phyloP scores from a whole-genome alignment of 2,329 filamentous ascomycete species.

The Colletotrichum brevisporum region DNA sequence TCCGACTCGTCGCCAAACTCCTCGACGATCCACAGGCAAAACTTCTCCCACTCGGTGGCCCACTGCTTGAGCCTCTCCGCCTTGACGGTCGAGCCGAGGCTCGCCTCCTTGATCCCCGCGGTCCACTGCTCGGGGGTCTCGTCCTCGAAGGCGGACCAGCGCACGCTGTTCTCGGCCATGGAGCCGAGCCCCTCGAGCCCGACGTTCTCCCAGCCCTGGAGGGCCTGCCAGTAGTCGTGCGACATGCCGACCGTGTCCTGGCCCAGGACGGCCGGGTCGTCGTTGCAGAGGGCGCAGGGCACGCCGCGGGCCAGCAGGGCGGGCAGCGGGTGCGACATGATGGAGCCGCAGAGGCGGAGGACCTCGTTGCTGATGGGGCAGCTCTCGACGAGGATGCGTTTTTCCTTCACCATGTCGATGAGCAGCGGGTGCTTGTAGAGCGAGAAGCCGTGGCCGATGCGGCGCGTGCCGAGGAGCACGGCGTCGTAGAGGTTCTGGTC shows the following conservation, averaged over 20 bases:
- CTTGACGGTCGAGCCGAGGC: slow-evolving; percentile 76
- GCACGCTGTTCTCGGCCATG: slow-evolving; percentile 86
- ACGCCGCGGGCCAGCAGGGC: slow-evolving; percentile 84
- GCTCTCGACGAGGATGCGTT: slow-evolving; percentile 83
- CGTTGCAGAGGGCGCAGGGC: slow-evolving; percentile 82
- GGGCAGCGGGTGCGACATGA: slow-evolving; percentile 81
- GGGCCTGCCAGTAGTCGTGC: slow-evolving; percentile 88
- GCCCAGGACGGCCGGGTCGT: slow-evolving; percentile 84
- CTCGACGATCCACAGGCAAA: slow-evolving; percentile 85
- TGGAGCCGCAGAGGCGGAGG: slow-evolving; percentile 77
- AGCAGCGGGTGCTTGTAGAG: slow-evolving; percentile 88
- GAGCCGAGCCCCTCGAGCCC: slow-evolving; percentile 83
- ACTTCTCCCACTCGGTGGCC: slow-evolving; percentile 82
- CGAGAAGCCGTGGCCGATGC: slow-evolving; percentile 86
- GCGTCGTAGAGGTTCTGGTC: slow-evolving; percentile 81
- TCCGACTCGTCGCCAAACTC: slow-evolving; percentile 76
- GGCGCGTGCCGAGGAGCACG: slow-evolving; percentile 81
- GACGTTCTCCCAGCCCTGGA: slow-evolving; percentile 87
- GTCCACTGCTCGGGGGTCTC: slow-evolving; percentile 76
- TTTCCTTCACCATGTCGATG: slow-evolving; percentile 84
- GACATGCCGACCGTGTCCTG: slow-evolving; percentile 83
- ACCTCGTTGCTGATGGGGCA: slow-evolving; percentile 89
- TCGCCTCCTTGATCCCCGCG: slow-evolving; percentile 77
- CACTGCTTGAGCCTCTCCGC: slow-evolving; percentile 79
- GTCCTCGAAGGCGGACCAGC: slow-evolving; percentile 87